A percentile compares a stretch with the other conserved stretches of the same genome.
These are phyloP conservation scores for Nothomitra cinnamomea DNA, from an alignment of 2,329 filamentous ascomycete species.

Conservation along the genomic window DNA sequence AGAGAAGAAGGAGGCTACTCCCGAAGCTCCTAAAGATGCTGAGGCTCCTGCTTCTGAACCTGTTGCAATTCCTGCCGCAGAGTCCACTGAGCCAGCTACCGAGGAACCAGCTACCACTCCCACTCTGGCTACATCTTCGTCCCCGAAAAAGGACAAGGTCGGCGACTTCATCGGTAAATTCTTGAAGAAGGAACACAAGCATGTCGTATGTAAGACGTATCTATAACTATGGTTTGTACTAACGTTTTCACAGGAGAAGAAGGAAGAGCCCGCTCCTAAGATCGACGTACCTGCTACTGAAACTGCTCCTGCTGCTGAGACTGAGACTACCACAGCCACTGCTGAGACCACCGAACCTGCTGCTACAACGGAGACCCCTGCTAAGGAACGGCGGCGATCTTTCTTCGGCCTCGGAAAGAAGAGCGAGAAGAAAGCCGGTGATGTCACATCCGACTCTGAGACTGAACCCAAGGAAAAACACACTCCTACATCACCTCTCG, in stretches of 20 bases:
- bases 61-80: not conserved
- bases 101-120: constrained; percentile 2
- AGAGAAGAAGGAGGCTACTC: constrained; percentile 8
- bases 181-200: not conserved
- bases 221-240: not conserved
- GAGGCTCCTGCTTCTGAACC: constrained; percentile 7
- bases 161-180: not conserved
- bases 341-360: constrained; percentile 7
- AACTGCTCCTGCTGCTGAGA: constrained; percentile 5
- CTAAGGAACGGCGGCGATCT: constrained; percentile 9
- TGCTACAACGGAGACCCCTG: constrained; percentile 7
- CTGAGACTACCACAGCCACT: constrained; percentile 7
- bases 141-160: not conserved
- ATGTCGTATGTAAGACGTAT: not conserved
- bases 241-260: constrained; percentile 1
- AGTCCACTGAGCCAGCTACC: not conserved
- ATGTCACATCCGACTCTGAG: constrained; percentile 3
- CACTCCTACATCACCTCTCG: not conserved
- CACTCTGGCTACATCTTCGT: not conserved
- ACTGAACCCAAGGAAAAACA: constrained; percentile 4
- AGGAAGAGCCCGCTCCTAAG: constrained; percentile 2
- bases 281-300: not conserved
- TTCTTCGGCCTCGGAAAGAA: constrained; percentile 7
- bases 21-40: constrained; percentile 8
- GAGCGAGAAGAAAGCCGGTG: constrained; percentile 5